Conservation (phyloP, 2,329 filamentous ascomycete species). For the Stachybotrys echinatus region DNA sequence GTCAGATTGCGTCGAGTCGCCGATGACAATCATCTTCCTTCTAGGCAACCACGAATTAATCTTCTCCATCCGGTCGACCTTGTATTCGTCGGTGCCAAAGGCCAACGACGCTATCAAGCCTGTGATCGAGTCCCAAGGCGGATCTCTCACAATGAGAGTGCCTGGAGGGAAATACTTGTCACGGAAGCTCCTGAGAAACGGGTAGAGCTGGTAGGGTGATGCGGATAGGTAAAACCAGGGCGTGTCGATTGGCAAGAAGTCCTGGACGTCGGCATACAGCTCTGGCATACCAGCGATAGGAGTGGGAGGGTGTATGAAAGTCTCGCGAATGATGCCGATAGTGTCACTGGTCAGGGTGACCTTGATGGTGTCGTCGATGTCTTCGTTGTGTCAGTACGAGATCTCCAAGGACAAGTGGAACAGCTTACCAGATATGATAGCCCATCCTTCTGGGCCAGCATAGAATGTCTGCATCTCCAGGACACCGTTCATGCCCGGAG, state of each 20-base stretch:
- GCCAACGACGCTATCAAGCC: conserved; percentile 78
- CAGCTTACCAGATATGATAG: conserved; percentile 63
- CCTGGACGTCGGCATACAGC: conserved; percentile 65
- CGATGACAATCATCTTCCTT: conserved; percentile 76
- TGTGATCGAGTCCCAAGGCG: conserved; percentile 77
- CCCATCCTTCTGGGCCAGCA: conserved; percentile 75
- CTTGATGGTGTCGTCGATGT: conserved; percentile 96
- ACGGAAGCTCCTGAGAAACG: conserved; percentile 74
- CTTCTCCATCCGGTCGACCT: conserved; percentile 72
- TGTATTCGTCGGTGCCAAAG: conserved; percentile 78
- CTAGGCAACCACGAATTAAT: conserved; percentile 74
- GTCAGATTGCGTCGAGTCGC: conserved; percentile 87
- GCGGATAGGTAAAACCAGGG: conserved; percentile 93
- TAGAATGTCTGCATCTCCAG: conserved; percentile 66
- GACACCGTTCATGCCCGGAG: conserved; percentile 46
- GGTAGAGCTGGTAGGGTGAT: conserved; percentile 91
- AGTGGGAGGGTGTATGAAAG: conserved; percentile 71
- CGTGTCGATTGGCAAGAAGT: conserved; percentile 48
- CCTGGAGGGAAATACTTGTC: conserved; percentile 67
- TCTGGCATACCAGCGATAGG: conserved; percentile 79
- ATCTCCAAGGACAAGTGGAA: neutral
- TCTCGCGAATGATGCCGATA: conserved; percentile 74
- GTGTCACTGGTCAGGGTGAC: conserved; percentile 77
- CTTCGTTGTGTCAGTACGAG: conserved; percentile 32
- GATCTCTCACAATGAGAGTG: conserved; percentile 78